phyloP scores from a whole-genome alignment of 2,329 filamentous ascomycete genomes.

The Diplodia sapinea region DNA sequence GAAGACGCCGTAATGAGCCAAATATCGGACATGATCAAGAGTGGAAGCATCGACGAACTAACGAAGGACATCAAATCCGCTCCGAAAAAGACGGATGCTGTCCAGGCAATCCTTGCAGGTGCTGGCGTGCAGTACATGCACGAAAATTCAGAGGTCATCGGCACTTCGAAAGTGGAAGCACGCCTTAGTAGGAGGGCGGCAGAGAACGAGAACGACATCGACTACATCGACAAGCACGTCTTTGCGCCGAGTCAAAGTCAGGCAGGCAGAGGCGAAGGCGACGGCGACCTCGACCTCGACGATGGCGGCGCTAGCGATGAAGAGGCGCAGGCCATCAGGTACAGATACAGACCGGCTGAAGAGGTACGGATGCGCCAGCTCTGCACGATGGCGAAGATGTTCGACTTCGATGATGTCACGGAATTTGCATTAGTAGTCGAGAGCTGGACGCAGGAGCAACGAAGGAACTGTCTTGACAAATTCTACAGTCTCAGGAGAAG shows the following conservation, averaged over 20 bases:
- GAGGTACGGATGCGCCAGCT: conserved; percentile 82
- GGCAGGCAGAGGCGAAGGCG: conserved; percentile 30
- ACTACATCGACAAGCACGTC: conserved; percentile 60
- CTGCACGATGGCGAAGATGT: conserved; percentile 82
- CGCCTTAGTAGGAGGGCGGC: conserved; percentile 79
- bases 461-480: conserved; percentile 75
- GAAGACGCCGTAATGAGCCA: conserved; percentile 74
- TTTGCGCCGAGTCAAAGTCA: conserved; percentile 59
- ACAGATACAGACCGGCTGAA: conserved; percentile 73
- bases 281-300: conserved; percentile 30
- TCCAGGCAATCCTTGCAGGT: conserved; percentile 85
- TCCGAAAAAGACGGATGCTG: conserved; percentile 65
- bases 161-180: conserved; percentile 89
- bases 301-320: conserved; percentile 35
- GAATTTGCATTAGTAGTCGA: conserved; percentile 93
- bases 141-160: conserved; percentile 93
- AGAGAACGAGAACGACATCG: conserved; percentile 60
- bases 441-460: conserved; percentile 82
- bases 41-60: conserved; percentile 41
- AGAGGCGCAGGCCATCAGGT: conserved; percentile 50
- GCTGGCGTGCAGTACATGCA: conserved; percentile 95
- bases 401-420: conserved; percentile 75
- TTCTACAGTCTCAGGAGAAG: conserved; percentile 77
- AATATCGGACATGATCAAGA: conserved; percentile 67
- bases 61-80: conserved; percentile 44